These are phyloP conservation scores for Debaryomyces singareniensis DNA, from an alignment of 1,139 yeast species.

Conservation along the genomic window DNA sequence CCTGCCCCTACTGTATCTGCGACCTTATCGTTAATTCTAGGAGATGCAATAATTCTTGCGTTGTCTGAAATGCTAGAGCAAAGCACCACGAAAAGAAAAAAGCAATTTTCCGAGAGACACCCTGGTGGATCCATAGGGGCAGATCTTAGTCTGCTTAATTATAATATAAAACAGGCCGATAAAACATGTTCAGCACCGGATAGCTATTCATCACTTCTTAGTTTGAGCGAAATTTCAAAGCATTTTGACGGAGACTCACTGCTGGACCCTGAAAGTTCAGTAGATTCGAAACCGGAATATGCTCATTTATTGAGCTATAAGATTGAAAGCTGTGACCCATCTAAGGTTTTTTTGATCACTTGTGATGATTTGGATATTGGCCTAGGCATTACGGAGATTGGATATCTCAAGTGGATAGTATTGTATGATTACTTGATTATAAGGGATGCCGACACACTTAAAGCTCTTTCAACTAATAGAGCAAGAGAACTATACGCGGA, in stretches of 20 bases:
- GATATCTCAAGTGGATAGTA: conserved; percentile 24
- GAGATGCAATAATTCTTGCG: conserved; percentile 75
- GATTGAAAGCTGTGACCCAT: not conserved
- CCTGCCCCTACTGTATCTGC: conserved; percentile 89
- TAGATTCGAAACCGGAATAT: not conserved
- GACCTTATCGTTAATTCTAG: conserved; percentile 66
- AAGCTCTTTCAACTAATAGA: not conserved
- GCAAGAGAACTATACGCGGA: not conserved
- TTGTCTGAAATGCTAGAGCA: conserved; percentile 60
- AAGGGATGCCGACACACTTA: not conserved
- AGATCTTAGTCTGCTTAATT: conserved; percentile 21
- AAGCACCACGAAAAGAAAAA: conserved; percentile 48
- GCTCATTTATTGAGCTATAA: not conserved
- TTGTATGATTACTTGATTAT: conserved; percentile 21
- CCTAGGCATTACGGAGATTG: conserved; percentile 12
- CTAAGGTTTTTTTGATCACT: not conserved
- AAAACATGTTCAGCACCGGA: not conserved
- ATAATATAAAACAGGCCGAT: not conserved
- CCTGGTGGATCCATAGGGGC: conserved; percentile 91
- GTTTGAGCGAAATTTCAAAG: not conserved
- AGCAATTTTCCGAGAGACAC: conserved; percentile 61
- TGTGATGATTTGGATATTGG: not conserved
- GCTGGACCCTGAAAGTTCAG: not conserved
- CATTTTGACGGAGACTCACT: not conserved
- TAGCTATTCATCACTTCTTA: not conserved